phyloP scores from a whole-genome alignment of 2,329 filamentous ascomycete genomes.

The Aspergillus texensis region DNA sequence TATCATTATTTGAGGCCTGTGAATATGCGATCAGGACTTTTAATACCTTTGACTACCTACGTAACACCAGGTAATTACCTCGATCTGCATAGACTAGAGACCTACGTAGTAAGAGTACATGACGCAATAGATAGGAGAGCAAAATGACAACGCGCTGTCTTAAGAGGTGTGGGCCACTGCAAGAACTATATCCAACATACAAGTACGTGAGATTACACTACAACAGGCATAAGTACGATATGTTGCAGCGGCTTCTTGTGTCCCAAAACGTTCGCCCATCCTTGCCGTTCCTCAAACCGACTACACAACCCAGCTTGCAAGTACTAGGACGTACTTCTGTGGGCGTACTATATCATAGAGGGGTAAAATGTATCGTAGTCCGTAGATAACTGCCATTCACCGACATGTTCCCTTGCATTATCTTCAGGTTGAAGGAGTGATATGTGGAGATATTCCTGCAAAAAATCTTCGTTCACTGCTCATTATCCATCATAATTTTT shows the following conservation, averaged over 20 bases:
- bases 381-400: neutral
- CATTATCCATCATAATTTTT: conserved; percentile 29
- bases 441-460: neutral
- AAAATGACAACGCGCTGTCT: neutral
- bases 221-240: neutral
- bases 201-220: neutral
- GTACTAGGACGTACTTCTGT: neutral
- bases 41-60: neutral
- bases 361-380: neutral
- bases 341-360: neutral
- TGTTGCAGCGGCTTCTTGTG: neutral
- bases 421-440: neutral
- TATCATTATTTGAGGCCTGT: neutral
- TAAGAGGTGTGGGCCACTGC: neutral
- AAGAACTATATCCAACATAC: neutral
- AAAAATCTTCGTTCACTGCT: conserved; percentile 16
- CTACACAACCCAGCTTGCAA: neutral
- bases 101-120: neutral
- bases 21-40: neutral
- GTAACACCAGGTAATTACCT: neutral
- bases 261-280: neutral
- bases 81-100: neutral
- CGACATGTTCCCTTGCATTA: neutral
- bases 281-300: neutral
- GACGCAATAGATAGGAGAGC: neutral